These are phyloP conservation scores for Eucalyptus cloeziana DNA, from an alignment of 345 rosid species.

Conservation along the genomic window DNA sequence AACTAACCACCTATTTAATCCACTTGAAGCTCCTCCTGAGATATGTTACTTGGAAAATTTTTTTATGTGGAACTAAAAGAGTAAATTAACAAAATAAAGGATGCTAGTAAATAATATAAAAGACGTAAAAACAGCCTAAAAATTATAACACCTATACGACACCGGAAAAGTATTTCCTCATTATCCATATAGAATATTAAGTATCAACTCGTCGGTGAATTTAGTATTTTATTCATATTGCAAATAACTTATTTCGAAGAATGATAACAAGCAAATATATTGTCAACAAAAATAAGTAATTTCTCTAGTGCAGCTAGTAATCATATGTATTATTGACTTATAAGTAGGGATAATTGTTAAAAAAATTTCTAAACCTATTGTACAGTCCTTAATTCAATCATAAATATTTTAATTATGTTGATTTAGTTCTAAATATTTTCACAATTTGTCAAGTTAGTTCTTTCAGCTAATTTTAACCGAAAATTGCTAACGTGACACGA, in stretches of 20 bases:
- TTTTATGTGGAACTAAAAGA: not conserved
- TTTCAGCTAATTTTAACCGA: accelerated
- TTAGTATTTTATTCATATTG: not conserved
- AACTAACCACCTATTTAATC: not conserved
- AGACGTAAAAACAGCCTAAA: not conserved
- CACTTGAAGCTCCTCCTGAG: not conserved
- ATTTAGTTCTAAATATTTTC: accelerated
- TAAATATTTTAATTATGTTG: not conserved
- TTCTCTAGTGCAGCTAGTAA: not conserved
- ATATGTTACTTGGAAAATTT: not conserved
- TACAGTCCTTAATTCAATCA: accelerated
- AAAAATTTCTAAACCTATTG: not conserved
- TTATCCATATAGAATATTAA: not conserved
- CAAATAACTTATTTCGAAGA: not conserved
- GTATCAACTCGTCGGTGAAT: not conserved
- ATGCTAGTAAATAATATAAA: not conserved
- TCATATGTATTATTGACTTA: not conserved
- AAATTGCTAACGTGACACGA: not conserved
- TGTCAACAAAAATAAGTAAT: not conserved
- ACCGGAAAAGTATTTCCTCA: not conserved
- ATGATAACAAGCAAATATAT: not conserved
- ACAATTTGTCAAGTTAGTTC: not conserved
- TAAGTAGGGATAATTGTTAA: not conserved
- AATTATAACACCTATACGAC: not conserved
- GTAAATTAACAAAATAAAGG: not conserved